Conservation (phyloP, 192 early-diverging fungal genomes). For the Chytriomyces confervae region DNA sequence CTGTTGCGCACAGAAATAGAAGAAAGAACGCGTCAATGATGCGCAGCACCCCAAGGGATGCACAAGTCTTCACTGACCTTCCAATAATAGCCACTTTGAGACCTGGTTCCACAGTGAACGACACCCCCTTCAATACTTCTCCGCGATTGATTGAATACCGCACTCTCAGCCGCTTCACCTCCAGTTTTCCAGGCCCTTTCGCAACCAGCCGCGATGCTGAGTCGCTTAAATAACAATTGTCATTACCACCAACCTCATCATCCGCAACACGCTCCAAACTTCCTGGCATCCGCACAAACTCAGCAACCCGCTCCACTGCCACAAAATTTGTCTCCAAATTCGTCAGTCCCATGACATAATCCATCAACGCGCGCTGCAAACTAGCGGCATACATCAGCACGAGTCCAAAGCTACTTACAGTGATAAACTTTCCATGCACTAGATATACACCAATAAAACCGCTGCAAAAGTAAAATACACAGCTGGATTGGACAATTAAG, state of each 20-base stretch:
- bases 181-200: not conserved
- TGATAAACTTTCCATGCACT: not conserved
- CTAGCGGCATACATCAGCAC: constrained; percentile 22
- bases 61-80: constrained; percentile 54
- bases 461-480: constrained; percentile 20
- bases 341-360: constrained; percentile 30
- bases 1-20: constrained; percentile 60
- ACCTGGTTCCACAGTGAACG: constrained; percentile 32
- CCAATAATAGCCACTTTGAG: constrained; percentile 52
- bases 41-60: constrained; percentile 40
- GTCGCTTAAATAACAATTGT: not conserved
- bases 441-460: constrained; percentile 17
- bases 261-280: not conserved
- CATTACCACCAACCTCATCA: not conserved
- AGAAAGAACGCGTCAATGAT: constrained; percentile 52
- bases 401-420: constrained; percentile 23
- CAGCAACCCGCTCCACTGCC: constrained; percentile 19
- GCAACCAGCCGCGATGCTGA: not conserved
- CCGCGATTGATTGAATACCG: constrained; percentile 23
- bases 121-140: constrained; percentile 36
- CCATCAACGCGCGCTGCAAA: constrained; percentile 30
- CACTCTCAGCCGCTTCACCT: constrained; percentile 14
- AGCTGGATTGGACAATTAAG: constrained; percentile 26
- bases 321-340: constrained; percentile 32
- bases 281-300: constrained; percentile 13